Evolutionary conservation across 1,284 basidiomycete species (phyloP).

Genomic region (Ustilago vetiveriae): DNA sequence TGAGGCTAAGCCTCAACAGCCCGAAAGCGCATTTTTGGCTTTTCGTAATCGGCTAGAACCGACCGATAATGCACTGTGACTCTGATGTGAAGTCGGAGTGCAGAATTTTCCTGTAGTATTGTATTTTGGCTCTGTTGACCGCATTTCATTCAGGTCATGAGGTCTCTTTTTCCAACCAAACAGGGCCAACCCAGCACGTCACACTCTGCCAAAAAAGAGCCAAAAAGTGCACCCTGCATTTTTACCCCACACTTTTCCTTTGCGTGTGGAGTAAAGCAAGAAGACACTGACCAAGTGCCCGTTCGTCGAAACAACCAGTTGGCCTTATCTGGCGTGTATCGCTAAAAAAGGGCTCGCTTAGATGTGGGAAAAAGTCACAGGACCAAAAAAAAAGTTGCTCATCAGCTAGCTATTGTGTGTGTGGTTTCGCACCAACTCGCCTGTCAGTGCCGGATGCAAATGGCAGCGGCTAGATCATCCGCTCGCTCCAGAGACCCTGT

Average conservation of each 20-base stretch:
- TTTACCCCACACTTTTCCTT: constrained; percentile 36
- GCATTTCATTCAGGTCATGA: constrained; percentile 21
- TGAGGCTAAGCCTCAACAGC: constrained; percentile 4
- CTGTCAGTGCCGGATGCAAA: neutral
- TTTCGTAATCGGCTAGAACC: constrained; percentile 9
- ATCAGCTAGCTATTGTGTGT: neutral
- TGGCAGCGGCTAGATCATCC: constrained; percentile 13
- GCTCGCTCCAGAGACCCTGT: constrained; percentile 26
- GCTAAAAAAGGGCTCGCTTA: constrained; percentile 18
- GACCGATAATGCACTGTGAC: neutral
- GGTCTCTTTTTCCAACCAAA: constrained; percentile 11
- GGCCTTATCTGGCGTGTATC: constrained; percentile 37
- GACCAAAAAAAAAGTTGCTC: no score
- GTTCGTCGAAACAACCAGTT: neutral
- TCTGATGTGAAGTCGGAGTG: constrained; percentile 4
- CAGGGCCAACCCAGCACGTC: constrained; percentile 14
- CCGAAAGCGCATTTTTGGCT: no score
- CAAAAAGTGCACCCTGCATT: constrained; percentile 32
- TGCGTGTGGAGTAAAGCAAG: constrained; percentile 3
- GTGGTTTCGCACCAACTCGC: neutral
- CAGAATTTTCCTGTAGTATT: no score
- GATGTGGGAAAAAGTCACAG: constrained; percentile 14
- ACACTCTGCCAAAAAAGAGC: constrained; percentile 6
- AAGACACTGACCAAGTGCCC: constrained; percentile 1
- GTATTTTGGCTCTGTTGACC: neutral